These are phyloP conservation scores for Begonia peltatifolia DNA, from an alignment of 306 rosid genomes.

Conservation along the genomic window DNA sequence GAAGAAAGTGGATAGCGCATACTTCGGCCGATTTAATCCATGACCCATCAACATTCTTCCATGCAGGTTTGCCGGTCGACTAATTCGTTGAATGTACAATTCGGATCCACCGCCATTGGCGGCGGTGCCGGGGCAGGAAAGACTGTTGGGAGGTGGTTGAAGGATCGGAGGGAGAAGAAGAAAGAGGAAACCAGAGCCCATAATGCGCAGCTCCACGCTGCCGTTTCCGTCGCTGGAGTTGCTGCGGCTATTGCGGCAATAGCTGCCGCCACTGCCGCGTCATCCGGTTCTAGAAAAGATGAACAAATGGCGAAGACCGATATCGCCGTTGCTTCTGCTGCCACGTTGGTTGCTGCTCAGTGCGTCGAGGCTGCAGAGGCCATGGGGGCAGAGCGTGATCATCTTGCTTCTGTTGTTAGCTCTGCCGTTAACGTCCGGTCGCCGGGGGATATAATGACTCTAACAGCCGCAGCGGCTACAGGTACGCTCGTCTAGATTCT, in stretches of 20 bases:
- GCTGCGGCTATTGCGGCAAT: conserved; percentile 79
- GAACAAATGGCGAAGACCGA: conserved; percentile 69
- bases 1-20: not conserved
- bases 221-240: conserved; percentile 84
- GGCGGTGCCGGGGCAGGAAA: conserved; percentile 26
- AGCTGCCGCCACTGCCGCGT: conserved; percentile 72
- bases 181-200: conserved; percentile 85
- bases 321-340: conserved; percentile 90
- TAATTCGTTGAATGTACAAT: conserved; percentile 26
- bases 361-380: conserved; percentile 92
- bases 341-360: conserved; percentile 84
- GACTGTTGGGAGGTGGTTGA: conserved; percentile 92
- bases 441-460: conserved; percentile 72
- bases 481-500: not conserved
- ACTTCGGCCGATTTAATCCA: not conserved
- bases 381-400: conserved; percentile 80
- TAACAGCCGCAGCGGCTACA: conserved; percentile 87
- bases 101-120: conserved; percentile 18
- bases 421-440: conserved; percentile 88
- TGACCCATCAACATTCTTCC: conserved; percentile 10
- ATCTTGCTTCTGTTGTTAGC: conserved; percentile 60
- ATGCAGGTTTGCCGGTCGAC: conserved; percentile 46
- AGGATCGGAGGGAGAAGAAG: conserved; percentile 87
- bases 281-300: conserved; percentile 49
- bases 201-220: conserved; percentile 87